Conservation (phyloP, 768 basidiomycete species). For the Clitopilus passeckerianus region DNA sequence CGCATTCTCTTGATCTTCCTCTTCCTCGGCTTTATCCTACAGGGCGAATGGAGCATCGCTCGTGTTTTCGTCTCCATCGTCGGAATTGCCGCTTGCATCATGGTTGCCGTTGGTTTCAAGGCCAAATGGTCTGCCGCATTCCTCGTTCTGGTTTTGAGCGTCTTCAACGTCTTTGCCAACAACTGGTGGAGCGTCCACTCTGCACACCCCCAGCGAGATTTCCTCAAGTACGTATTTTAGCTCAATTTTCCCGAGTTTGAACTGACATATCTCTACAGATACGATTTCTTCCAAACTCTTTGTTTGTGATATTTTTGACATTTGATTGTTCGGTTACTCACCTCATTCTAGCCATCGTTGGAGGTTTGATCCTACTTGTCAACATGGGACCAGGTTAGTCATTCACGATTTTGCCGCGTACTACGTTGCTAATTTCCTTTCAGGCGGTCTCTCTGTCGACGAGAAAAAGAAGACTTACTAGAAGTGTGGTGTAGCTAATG, state of each 20-base stretch:
- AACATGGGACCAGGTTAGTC: constrained; percentile 92
- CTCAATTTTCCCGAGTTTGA: constrained; percentile 7
- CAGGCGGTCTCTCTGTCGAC: constrained; percentile 93
- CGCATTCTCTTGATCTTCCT: constrained; percentile 98
- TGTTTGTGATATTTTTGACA: constrained; percentile 33
- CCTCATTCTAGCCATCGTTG: constrained; percentile 69
- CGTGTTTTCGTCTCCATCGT: constrained; percentile 86
- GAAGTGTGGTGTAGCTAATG: constrained; percentile 1
- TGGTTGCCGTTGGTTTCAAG: constrained; percentile 99
- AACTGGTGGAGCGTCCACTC: constrained; percentile 97
- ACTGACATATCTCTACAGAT: constrained; percentile 43
- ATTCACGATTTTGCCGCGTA: neutral
- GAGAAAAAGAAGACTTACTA: constrained; percentile 98
- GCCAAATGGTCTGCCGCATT: constrained; percentile 98
- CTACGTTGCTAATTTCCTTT: constrained; percentile 3
- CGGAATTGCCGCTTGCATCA: constrained; percentile 87
- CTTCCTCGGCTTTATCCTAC: constrained; percentile 95
- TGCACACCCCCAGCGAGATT: constrained; percentile 93
- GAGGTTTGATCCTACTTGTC: constrained; percentile 93
- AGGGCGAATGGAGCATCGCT: constrained; percentile 85
- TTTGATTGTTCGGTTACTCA: constrained; percentile 3
- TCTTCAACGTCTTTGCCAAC: constrained; percentile 98
- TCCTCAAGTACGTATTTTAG: constrained; percentile 74
- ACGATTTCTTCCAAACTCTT: constrained; percentile 99
- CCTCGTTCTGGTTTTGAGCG: constrained; percentile 84